Conservation (phyloP, 495 filamentous ascomycete species). For the Annulohypoxylon bovei region DNA sequence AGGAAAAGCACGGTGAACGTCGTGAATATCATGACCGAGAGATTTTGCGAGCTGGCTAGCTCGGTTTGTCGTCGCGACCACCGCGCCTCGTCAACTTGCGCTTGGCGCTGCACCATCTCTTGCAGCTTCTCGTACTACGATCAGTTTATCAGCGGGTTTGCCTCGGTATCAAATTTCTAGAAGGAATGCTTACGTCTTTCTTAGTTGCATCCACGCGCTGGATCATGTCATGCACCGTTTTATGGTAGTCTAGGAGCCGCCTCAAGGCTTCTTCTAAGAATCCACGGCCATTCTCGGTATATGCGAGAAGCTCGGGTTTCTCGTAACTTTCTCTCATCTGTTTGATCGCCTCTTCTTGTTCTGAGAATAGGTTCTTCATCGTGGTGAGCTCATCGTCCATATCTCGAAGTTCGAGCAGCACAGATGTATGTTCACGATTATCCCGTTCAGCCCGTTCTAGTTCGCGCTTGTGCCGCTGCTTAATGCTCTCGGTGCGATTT, state of each 20-base stretch:
- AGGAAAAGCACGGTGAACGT: constrained; percentile 75
- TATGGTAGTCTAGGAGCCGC: constrained; percentile 65
- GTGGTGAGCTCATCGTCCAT: constrained; percentile 73
- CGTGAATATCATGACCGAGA: constrained; percentile 75
- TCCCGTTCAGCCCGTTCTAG: constrained; percentile 59
- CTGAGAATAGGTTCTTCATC: constrained; percentile 66
- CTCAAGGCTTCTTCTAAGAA: constrained; percentile 63
- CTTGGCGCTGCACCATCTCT: constrained; percentile 75
- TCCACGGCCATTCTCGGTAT: constrained; percentile 52
- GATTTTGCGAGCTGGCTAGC: constrained; percentile 69
- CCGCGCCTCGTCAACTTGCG: constrained; percentile 73
- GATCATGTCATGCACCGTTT: constrained; percentile 67
- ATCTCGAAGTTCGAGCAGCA: constrained; percentile 71
- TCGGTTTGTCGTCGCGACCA: constrained; percentile 71
- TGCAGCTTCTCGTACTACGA: constrained; percentile 70
- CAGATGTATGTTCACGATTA: constrained; percentile 71
- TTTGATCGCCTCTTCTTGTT: constrained; percentile 63
- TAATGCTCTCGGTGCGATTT: constrained; percentile 55
- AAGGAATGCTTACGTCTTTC: constrained; percentile 51
- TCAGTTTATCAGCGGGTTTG: not conserved
- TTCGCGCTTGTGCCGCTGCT: constrained; percentile 63
- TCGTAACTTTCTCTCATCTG: constrained; percentile 56
- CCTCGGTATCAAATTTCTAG: not conserved
- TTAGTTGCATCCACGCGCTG: constrained; percentile 58
- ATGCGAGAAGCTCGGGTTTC: constrained; percentile 42